Base-by-base conservation (phyloP, 2,329 filamentous ascomycete species). In the Arthrobotrys megalospora region DNA sequence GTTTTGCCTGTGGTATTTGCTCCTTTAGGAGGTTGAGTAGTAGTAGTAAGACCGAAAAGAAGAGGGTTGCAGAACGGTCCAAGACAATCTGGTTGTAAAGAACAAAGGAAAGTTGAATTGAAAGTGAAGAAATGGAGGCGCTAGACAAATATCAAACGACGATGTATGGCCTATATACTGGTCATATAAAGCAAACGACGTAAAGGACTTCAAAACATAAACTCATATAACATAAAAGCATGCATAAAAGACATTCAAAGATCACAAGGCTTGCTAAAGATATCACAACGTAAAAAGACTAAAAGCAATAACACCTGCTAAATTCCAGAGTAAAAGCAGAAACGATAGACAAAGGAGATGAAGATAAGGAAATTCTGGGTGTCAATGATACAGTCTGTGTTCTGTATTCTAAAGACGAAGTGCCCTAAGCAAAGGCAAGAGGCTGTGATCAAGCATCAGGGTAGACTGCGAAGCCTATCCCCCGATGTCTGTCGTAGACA, bases 191-290 rank as follows among this genome's bases (percentile, higher is more conserved):
- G 19, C 53, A 70, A 63, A 72, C 53, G 32, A 41, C 52, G 60
- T 65, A 53, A 64, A 63, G 52, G 34, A 41, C 47, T 52, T 63
- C 53, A 78, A 68, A 78, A 32, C 67, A 64, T 72, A 43, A 67
- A 72, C 47, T 50, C 62, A 68, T 63, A 41, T 63, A 70, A 38
- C 55, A 64, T 75, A 16, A 72, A 71, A n/a, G n/a, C 43, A 34
- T 64, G 66, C 65, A 66, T 67, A 55, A 69, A 70, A 63, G 24
- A 45, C 28, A 47, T 47, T 53, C 58, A 72, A 48, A 16, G n/a
- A 68, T 53, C 50, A 77, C 66, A 67, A 72, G 67, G 75, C 75
- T 78, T 78, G 75, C 75, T 78, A 78, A 77, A 78, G 21, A 68
- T 60, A 60, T 67, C 75, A 72, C 24, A 63, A 62, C 41, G 34